Conservation (phyloP, 495 filamentous ascomycete genomes). For the Podospora appendiculata region DNA sequence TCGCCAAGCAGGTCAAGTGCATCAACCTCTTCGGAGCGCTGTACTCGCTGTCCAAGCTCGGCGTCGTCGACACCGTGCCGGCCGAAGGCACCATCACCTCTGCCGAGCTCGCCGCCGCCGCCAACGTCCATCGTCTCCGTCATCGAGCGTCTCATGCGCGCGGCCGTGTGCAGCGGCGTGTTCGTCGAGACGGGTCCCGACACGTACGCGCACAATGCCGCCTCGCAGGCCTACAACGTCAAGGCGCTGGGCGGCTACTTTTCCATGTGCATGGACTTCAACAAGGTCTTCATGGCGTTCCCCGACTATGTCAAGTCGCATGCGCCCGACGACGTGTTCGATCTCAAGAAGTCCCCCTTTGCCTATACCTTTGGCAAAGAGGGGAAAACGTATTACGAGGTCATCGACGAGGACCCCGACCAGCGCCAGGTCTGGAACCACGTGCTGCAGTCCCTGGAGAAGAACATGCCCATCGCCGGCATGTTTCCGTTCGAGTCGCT, state of each 20-base stretch:
- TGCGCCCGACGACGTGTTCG: conserved; percentile 16
- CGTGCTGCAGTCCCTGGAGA: conserved; percentile 19
- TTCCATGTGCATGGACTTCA: conserved; percentile 15
- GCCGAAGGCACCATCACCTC: conserved; percentile 14
- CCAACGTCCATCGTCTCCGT: conserved; percentile 17
- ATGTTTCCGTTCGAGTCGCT: conserved; percentile 29
- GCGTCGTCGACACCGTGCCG: conserved; percentile 17
- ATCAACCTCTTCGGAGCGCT: conserved; percentile 10
- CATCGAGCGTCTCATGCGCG: conserved; percentile 17
- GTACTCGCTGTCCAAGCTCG: conserved; percentile 13
- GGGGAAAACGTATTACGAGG: conserved; percentile 24
- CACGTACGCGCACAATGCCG: conserved; percentile 18
- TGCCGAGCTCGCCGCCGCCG: conserved; percentile 14
- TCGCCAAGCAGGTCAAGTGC: conserved; percentile 11
- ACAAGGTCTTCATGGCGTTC: conserved; percentile 5
- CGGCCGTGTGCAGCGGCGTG: conserved; percentile 18
- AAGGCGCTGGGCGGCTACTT: conserved; percentile 10
- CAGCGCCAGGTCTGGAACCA: conserved; percentile 9
- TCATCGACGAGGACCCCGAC: conserved; percentile 9
- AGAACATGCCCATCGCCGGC: conserved; percentile 21
- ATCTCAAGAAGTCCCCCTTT: conserved; percentile 23
- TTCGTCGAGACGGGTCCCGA: conserved; percentile 14
- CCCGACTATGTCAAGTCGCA: conserved; percentile 25
- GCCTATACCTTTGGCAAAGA: conserved; percentile 18
- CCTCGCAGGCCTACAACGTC: conserved; percentile 7